Percentiles rank a stretch among this genome's conserved stretches.
These are phyloP conservation scores for Fusarium ambrosium DNA, from an alignment of 2,329 filamentous ascomycete species.

Conservation along the genomic window DNA sequence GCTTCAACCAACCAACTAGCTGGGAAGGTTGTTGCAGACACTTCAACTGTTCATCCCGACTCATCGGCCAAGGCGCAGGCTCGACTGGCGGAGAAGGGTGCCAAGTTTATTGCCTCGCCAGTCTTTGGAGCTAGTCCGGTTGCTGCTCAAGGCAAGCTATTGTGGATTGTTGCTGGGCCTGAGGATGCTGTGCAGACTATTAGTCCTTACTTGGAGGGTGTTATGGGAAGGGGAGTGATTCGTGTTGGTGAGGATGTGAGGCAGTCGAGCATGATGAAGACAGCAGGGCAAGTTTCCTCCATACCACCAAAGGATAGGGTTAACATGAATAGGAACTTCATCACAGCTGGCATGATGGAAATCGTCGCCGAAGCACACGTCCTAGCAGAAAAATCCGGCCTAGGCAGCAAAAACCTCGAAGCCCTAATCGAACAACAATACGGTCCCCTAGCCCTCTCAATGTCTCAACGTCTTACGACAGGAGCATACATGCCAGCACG, in stretches of 20 bases:
- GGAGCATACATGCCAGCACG: conserved; percentile 54
- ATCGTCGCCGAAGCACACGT: conserved; percentile 64
- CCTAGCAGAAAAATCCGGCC: conserved; percentile 60
- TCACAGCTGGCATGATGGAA: conserved; percentile 64
- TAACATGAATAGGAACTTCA: conserved; percentile 56
- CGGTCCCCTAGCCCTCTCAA: conserved; percentile 53
- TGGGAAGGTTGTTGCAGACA: conserved; percentile 63
- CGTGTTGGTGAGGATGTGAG: conserved; percentile 58
- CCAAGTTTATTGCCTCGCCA: conserved; percentile 59
- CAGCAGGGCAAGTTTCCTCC: conserved; percentile 54
- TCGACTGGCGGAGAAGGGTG: conserved; percentile 48
- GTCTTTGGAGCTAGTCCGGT: conserved; percentile 66
- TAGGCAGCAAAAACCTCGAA: conserved; percentile 58
- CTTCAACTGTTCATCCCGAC: conserved; percentile 63
- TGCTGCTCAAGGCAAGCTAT: conserved; percentile 59
- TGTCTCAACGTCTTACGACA: conserved; percentile 55
- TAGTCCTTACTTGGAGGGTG: conserved; percentile 56
- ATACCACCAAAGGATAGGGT: rapidly evolving
- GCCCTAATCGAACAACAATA: conserved; percentile 58
- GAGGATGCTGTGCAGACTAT: conserved; percentile 51
- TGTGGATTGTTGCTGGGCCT: conserved; percentile 62
- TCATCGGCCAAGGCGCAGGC: conserved; percentile 52
- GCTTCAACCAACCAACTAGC: conserved; percentile 25
- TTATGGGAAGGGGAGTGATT: conserved; percentile 59
- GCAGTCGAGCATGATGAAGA: conserved; percentile 62